phyloP scores from a whole-genome alignment of 2,329 filamentous ascomycete genomes.

The Talaromyces sp. region DNA sequence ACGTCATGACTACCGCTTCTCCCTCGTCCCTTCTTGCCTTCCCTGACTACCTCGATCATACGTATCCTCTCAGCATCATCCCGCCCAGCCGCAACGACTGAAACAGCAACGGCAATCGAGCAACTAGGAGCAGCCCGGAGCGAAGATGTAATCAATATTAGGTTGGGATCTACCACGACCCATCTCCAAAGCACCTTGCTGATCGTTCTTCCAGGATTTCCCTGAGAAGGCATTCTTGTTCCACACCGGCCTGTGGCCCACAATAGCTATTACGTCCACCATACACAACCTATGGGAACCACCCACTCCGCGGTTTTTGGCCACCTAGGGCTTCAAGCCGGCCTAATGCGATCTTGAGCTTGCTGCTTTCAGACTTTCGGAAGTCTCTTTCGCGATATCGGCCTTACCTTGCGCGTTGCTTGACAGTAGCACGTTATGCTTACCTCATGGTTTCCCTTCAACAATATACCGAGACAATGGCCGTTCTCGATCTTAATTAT shows the following conservation, averaged over 20 bases:
- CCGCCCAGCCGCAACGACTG: background rate
- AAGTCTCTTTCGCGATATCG: background rate
- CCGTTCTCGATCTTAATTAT: background rate
- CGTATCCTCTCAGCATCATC: background rate
- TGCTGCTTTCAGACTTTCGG: slow-evolving; percentile 4
- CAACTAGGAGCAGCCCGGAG: background rate
- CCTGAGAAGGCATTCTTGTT: background rate
- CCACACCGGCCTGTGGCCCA: background rate
- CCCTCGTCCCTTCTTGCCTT: background rate
- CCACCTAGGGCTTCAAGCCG: background rate
- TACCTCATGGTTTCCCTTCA: background rate
- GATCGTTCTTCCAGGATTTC: background rate
- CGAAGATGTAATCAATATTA: background rate
- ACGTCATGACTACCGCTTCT: slow-evolving; percentile 11
- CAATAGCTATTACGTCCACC: background rate
- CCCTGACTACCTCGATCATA: background rate
- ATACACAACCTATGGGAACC: slow-evolving; percentile 8
- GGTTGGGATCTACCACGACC: background rate
- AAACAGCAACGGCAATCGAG: background rate
- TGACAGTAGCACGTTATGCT: background rate
- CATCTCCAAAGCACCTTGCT: background rate
- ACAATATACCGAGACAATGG: background rate
- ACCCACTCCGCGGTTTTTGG: slow-evolving; percentile 1
- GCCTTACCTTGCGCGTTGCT: background rate
- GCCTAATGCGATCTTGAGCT: background rate